These are phyloP conservation scores for Wickerhamia fluorescens DNA, from an alignment of 805 yeast species.

Conservation along the genomic window DNA sequence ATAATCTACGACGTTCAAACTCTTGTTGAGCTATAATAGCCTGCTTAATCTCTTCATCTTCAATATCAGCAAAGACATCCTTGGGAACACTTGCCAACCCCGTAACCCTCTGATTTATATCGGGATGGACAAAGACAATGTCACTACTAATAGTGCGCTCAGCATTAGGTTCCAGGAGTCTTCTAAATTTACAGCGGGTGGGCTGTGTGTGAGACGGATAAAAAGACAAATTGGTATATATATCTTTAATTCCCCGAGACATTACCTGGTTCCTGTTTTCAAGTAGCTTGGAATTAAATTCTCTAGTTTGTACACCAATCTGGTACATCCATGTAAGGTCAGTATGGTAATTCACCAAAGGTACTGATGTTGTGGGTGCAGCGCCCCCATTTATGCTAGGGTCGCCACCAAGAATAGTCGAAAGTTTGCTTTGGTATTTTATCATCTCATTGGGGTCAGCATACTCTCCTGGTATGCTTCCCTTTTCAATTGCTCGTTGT, in stretches of 20 bases:
- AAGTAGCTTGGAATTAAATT: conserved; percentile 59
- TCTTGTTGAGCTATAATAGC: conserved; percentile 61
- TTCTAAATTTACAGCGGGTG: conserved; percentile 25
- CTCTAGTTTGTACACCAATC: conserved; percentile 71
- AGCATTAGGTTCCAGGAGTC: conserved; percentile 14
- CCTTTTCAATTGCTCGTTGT: conserved; percentile 47
- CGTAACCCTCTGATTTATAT: conserved; percentile 47
- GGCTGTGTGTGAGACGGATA: conserved; percentile 77
- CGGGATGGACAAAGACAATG: conserved; percentile 35
- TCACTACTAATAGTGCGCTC: conserved; percentile 38
- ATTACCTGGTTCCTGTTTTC: conserved; percentile 49
- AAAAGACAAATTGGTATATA: conserved; percentile 77
- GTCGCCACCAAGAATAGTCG: conserved; percentile 3
- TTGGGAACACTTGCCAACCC: conserved; percentile 58
- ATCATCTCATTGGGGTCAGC: conserved; percentile 57
- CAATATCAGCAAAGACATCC: conserved; percentile 48
- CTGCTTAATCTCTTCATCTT: conserved; percentile 41
- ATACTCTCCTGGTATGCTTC: conserved; percentile 62
- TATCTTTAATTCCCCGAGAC: conserved; percentile 61
- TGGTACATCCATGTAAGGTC: conserved; percentile 82
- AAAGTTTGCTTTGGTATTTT: conserved; percentile 11
- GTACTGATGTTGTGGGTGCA: conserved; percentile 35
- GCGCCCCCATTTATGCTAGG: conserved; percentile 10
- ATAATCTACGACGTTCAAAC: conserved; percentile 36
- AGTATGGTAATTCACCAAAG: conserved; percentile 35